phyloP scores from a whole-genome alignment of 2,329 filamentous ascomycete genomes.

The Pyricularia sp. region DNA sequence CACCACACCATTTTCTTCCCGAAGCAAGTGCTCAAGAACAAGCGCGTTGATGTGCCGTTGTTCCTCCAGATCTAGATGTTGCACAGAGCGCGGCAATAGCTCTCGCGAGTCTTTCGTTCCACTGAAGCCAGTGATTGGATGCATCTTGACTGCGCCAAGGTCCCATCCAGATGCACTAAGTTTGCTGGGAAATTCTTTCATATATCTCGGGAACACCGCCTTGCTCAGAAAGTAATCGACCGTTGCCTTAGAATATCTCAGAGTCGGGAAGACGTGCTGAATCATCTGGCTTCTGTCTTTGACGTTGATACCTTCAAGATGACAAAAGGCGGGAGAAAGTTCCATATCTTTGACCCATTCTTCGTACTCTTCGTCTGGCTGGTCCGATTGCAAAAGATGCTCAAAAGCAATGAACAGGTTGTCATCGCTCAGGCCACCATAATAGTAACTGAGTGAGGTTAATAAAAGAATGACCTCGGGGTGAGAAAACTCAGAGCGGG shows the following conservation, averaged over 20 bases:
- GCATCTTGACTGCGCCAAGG: conserved; percentile 33
- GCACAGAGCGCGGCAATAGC: conserved; percentile 46
- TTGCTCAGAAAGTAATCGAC: conserved; percentile 56
- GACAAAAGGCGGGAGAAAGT: conserved; percentile 26
- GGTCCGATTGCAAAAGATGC: conserved; percentile 40
- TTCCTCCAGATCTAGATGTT: conserved; percentile 41
- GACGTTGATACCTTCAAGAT: conserved; percentile 46
- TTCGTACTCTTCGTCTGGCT: conserved; percentile 40
- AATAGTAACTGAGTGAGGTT: conserved; percentile 48
- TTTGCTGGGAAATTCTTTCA: conserved; percentile 55
- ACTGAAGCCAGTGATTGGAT: conserved; percentile 56
- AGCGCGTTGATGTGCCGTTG: conserved; percentile 59
- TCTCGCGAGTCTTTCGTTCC: conserved; percentile 56
- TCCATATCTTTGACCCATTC: conserved; percentile 31
- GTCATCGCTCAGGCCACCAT: conserved; percentile 39
- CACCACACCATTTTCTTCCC: conserved; percentile 36
- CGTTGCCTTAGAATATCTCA: conserved; percentile 40
- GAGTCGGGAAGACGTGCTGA: conserved; percentile 37
- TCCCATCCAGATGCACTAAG: conserved; percentile 61
- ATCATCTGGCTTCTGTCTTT: conserved; percentile 40
- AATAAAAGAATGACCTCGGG: conserved; percentile 36
- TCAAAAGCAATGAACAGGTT: conserved; percentile 38
- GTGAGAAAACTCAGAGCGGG: conserved; percentile 19
- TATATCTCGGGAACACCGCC: conserved; percentile 51
- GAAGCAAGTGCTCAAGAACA: conserved; percentile 51